Evolutionary conservation across 306 rosid species (phyloP).

Genomic region (Hippophae gyantsensis): DNA sequence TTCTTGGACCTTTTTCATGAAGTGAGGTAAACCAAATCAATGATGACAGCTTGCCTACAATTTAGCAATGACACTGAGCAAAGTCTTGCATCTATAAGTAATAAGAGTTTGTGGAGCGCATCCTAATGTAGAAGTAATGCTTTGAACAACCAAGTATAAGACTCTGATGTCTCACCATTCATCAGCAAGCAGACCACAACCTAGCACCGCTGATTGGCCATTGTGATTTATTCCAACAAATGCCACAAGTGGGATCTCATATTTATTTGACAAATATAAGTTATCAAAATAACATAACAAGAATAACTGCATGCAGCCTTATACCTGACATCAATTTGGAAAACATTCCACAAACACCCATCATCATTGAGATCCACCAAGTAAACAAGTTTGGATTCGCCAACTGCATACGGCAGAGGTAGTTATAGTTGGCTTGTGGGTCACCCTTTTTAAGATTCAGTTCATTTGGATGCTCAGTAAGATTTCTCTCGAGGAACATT

Average conservation of each 20-base stretch:
- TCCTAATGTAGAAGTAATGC: slow-evolving; percentile 68
- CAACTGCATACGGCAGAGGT: slow-evolving; percentile 81
- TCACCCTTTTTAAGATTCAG: slow-evolving; percentile 78
- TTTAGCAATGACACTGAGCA: slow-evolving; percentile 56
- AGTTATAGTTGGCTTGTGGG: slow-evolving; percentile 79
- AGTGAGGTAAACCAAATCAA: slow-evolving; percentile 68
- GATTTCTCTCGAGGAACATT: too few relatives aligned
- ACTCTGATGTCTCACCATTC: slow-evolving; percentile 53
- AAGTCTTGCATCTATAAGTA: slow-evolving; percentile 64
- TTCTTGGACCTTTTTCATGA: slow-evolving; percentile 81
- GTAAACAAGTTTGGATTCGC: slow-evolving; percentile 91
- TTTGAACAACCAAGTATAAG: slow-evolving; percentile 76
- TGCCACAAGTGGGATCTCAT: slow-evolving; percentile 85
- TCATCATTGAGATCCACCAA: slow-evolving; percentile 81
- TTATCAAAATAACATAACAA: slow-evolving; percentile 71
- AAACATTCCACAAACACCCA: slow-evolving; percentile 64
- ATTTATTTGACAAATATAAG: slow-evolving; percentile 63
- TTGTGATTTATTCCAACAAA: slow-evolving; percentile 86
- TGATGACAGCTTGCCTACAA: slow-evolving; percentile 65
- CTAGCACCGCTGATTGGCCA: slow-evolving; percentile 69
- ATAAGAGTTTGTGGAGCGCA: slow-evolving; percentile 65
- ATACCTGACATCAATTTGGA: slow-evolving; percentile 77
- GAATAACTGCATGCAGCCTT: slow-evolving; percentile 79
- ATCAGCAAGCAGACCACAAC: slow-evolving; percentile 69
- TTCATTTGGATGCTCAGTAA: slow-evolving; percentile 31